Evolutionary conservation across 106 monocot genomes (phyloP), one percentile per base, ranked within the genome.

Genomic region (Allium fistulosum): DNA sequence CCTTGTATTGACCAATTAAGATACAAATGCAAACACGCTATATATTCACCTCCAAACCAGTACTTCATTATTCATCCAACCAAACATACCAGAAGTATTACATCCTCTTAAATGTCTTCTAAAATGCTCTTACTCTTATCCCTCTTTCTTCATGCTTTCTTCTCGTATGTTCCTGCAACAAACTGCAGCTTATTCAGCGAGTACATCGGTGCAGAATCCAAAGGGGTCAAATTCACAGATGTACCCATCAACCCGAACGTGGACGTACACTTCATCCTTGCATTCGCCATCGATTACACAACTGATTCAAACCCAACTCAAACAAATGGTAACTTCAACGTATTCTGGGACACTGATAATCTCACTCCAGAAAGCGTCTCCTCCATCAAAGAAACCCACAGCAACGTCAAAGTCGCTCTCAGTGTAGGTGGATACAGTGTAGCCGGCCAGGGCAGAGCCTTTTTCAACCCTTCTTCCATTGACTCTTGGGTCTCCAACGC

Each of bases 191-290:
- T 78, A 28, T 82, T 79, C 69, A 10, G 68, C 0, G 82, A 79
- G 12, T 87, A 83, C 74, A 87, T 87, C 18, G 87, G 80, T 7
- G 77, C 80, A 17, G 26, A 51, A 45, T 71, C 28, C 65, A 61
- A 27, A 6, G 77, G 74, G 56, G 75, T 87, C 53, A 76, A 64
- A 64, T 77, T 87, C 83, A 59, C 80, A 11, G 80, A 82, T 47
- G 87, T 83, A 22, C 83, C 83, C 18, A 77, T 87, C 22, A 72
- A 77, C 55, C 49, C 80, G 0, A 56, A 47, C 46, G 68, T 68
- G 52, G 68, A 68, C 7, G 67, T 75, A 59, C 75, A 69, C 68
- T 68, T 69, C 76, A 69, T 76, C 53, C 63, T 76, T 52, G 48
- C 74, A 49, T 69, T 76, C 57, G 69, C 76, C 53, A 69, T 76